Conservation (phyloP, 805 yeast genomes). For the Scheffersomyces coipomensis region DNA sequence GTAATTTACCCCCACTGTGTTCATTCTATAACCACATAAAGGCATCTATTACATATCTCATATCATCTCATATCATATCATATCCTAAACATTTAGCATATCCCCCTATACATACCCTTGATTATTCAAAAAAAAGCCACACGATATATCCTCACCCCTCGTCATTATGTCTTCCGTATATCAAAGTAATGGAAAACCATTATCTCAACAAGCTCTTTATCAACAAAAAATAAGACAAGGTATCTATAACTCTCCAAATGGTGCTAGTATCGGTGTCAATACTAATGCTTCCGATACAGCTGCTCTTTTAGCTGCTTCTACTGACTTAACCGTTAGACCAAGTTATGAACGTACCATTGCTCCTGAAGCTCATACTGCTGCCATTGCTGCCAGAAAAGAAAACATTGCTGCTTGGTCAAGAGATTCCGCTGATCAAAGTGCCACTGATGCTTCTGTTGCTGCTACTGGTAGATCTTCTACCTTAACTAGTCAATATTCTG, state of each 20-base stretch:
- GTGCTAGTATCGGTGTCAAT: conserved; percentile 58
- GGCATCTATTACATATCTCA: too few species aligned
- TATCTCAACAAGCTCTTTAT: conserved; percentile 72
- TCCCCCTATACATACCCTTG: too few species aligned
- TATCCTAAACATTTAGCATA: too few species aligned
- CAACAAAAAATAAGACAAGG: conserved; percentile 74
- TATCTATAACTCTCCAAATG: conserved; percentile 50
- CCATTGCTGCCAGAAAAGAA: conserved; percentile 43
- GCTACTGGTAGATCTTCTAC: conserved; percentile 22
- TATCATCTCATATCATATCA: too few species aligned
- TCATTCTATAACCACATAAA: too few species aligned
- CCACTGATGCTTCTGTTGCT: conserved; percentile 52
- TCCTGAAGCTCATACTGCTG: conserved; percentile 66
- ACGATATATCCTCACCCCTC: too few species aligned
- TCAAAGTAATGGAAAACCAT: conserved; percentile 67
- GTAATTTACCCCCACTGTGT: too few species aligned
- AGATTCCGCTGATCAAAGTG: conserved; percentile 42
- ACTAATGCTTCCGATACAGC: conserved; percentile 73
- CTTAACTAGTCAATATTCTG: conserved; percentile 3
- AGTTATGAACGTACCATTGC: conserved; percentile 59
- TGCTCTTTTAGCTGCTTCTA: conserved; percentile 68
- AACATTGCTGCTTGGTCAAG: conserved; percentile 51
- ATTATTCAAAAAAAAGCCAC: too few species aligned
- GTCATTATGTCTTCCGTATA: conserved; percentile 54
- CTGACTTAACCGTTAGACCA: conserved; percentile 62